Base-by-base conservation (phyloP, 345 rosid species). In the Hypericum perforatum region DNA sequence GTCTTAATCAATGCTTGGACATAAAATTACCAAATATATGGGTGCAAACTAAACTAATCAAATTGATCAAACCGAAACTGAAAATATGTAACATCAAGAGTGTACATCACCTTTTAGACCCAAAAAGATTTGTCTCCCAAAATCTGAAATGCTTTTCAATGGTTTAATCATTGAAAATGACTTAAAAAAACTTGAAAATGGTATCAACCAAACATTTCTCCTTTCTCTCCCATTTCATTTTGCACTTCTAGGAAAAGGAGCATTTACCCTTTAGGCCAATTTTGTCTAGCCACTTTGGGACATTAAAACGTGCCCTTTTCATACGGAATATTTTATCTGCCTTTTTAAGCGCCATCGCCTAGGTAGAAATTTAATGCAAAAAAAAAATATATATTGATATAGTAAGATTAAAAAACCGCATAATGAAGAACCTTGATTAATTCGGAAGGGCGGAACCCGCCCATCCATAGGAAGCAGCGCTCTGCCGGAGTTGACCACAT, bases 381-480 rank as follows among this genome's bases (percentile, higher is more conserved):
- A 7, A 11, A 3, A 12, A 47, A 44, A 11, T 50, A 39, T n/a
- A 38, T 37, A 8, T 37, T 29, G 13, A 7, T 29, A 13, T 32
- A n/a, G 38, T 5, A 39, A 15, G 39, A 16, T 15, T 6, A 36
- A 57, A 9, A 43, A 47, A 7, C 4, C 32, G 32, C 32, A 22
- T n/a, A 51, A 54, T 7, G 45, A 7, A 48, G 5, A 38, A 88
- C 98, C 96, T 88, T 92, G 74, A 92, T 85, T 14, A 88, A 82
- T 12, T 92, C 98, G 0, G 98, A 92, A 8, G 98, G 96, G 42
- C 89, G 72, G 44, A 92, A 92, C 12, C 98, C 98, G 5, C 90
- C 98, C 82, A 92, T 88, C 98, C 98, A 92, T 7, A 92, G 86
- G 72, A 92, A 92, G 73, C 96, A 88, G 7, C 98, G 95, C 56